Conservation (phyloP, 345 rosid species). For the Adansonia digitata region DNA sequence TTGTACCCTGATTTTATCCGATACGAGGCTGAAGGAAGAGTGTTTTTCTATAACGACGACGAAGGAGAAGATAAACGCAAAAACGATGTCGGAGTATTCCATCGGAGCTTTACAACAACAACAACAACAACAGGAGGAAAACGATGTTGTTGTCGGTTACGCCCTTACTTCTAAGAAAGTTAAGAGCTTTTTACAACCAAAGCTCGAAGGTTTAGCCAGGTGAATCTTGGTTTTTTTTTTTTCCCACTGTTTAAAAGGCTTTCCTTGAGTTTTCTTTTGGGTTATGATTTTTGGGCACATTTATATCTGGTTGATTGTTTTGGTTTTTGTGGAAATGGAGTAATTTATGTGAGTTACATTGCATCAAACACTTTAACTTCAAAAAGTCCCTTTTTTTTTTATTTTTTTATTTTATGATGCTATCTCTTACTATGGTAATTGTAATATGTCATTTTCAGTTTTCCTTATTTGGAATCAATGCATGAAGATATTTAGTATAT, state of each 20-base stretch:
- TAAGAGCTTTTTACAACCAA: conserved; percentile 76
- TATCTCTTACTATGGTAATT: neutral
- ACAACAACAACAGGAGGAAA: conserved; percentile 19
- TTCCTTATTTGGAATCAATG: neutral
- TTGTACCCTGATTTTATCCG: neutral
- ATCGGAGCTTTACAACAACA: conserved; percentile 24
- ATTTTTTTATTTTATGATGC: neutral
- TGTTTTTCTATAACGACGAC: conserved; percentile 11
- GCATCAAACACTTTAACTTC: neutral
- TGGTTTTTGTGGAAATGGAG: neutral
- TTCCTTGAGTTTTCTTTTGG: neutral
- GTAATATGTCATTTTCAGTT: neutral
- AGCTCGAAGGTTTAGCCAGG: conserved; percentile 72
- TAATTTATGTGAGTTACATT: conserved; percentile 2
- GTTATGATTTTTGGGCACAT: neutral
- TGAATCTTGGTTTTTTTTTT: conserved; percentile 18
- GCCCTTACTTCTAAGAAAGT: conserved; percentile 78
- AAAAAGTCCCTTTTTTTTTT: neutral
- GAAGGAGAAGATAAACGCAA: conserved; percentile 8
- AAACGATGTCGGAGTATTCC: conserved; percentile 15
- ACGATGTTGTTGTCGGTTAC: conserved; percentile 59
- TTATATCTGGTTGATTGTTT: neutral
- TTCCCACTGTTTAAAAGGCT: neutral
- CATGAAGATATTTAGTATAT: neutral
- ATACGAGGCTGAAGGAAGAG: conserved; percentile 42